Evolutionary conservation across 2,329 filamentous ascomycete species (phyloP), one percentile per base, ranked within the genome.

Genomic region (Coniella lustricola): DNA sequence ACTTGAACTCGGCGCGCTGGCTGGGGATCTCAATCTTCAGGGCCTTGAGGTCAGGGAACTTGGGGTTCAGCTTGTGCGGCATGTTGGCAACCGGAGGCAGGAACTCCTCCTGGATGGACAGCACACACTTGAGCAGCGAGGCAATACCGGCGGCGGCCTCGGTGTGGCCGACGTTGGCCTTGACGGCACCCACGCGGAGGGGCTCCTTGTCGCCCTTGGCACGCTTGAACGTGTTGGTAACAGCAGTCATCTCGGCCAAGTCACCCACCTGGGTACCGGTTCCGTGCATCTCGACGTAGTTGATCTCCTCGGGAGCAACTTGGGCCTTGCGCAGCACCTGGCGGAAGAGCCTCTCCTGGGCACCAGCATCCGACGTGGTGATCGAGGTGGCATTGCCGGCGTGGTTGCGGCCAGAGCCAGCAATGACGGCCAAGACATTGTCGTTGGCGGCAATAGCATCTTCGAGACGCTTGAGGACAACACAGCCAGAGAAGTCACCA

Each of bases 31-130:
- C 66, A 9, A 79, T 67, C 29, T 75, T 74, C 14, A 76, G 66
- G 10, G 70, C 61, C 3, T 66, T 63, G 0, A 81, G 60, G 52
- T 79, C 74, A 3, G 76, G 74, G 52, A 78, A 75, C 3, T 66
- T 71, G 48, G 68, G 69, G 59, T 81, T 81, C 54, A 81, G 73
- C 51, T 69, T 67, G 33, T 65, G 73, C 60, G 82, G 82, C 63
- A 85, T 82, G 12, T 80, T 79, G 31, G 74, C 68, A 46, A 85
- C 80, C 0, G 76, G 77, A 0, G 79, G 78, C 17, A 83, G 81
- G 2, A 64, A 61, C 37, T 70, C 71, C 51, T 81, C 72, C 59
- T 76, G 69, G 46, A 81, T 61, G 76, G 80, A 81, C 55, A 81
- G 59, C 3, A 83, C 58, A 0, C 78, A 72, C 59, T 84, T 84